phyloP scores from a whole-genome alignment of 2,329 filamentous ascomycete species.

The Hypoxylon sp. region DNA sequence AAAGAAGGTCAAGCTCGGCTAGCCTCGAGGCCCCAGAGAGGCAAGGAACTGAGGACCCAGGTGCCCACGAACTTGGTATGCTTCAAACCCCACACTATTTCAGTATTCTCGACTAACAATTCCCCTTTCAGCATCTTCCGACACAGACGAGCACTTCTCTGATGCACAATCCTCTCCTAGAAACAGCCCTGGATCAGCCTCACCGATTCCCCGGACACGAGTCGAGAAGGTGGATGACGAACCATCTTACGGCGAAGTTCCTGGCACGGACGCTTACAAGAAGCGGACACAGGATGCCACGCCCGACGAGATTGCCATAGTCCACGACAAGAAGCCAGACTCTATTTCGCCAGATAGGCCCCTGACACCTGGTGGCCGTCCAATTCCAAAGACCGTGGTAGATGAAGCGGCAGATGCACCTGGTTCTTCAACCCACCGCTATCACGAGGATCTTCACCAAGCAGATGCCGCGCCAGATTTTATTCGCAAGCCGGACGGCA shows the following conservation, averaged over 20 bases:
- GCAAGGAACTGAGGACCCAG: slow-evolving; percentile 63
- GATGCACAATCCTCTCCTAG: slow-evolving; percentile 68
- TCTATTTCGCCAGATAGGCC: slow-evolving; percentile 44
- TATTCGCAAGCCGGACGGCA: slow-evolving; percentile 57
- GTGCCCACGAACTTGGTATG: slow-evolving; percentile 70
- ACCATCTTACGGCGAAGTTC: slow-evolving; percentile 70
- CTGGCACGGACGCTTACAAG: slow-evolving; percentile 68
- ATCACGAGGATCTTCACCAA: slow-evolving; percentile 59
- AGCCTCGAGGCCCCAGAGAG: slow-evolving; percentile 51
- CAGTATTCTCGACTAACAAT: slow-evolving; percentile 30
- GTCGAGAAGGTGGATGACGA: slow-evolving; percentile 70
- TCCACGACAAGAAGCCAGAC: slow-evolving; percentile 51
- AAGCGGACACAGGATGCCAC: slow-evolving; percentile 67
- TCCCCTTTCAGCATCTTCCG: slow-evolving; percentile 56
- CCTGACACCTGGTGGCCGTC: slow-evolving; percentile 53
- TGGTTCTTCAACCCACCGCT: slow-evolving; percentile 58
- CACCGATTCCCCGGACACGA: slow-evolving; percentile 68
- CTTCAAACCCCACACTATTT: slow-evolving; percentile 12
- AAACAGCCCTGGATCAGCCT: slow-evolving; percentile 56
- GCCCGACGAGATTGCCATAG: slow-evolving; percentile 70
- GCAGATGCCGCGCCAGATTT: slow-evolving; percentile 67
- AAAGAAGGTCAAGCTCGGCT: slow-evolving; percentile 42
- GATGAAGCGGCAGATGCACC: slow-evolving; percentile 63
- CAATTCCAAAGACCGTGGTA: slow-evolving; percentile 65
- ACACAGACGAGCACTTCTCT: slow-evolving; percentile 77